Evolutionary conservation across 257 asterid genomes (phyloP).

Genomic region (Sherardia arvensis): DNA sequence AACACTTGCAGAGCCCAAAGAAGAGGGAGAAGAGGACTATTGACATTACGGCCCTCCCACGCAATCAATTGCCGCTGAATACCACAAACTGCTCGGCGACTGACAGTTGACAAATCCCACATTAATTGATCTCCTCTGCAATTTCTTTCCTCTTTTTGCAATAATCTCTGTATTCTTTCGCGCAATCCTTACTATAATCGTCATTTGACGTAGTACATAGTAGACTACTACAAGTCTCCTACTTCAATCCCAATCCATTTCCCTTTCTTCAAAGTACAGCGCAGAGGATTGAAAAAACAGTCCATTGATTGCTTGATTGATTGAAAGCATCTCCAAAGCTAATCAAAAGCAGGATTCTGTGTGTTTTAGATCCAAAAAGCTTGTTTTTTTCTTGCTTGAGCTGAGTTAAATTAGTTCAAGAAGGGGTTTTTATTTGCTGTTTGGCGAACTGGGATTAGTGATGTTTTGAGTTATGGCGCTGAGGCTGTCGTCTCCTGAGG

Average conservation of each 20-base stretch:
- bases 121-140: background rate
- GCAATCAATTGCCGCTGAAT: background rate
- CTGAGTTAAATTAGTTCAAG: background rate
- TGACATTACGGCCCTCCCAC: background rate
- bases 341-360: background rate
- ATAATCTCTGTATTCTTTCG: background rate
- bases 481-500: conserved; percentile 73
- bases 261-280: background rate
- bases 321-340: background rate
- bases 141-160: background rate
- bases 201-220: background rate
- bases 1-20: too few species aligned
- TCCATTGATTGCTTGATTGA: too few species aligned
- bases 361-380: conserved; percentile 15
- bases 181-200: background rate
- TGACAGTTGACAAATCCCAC: background rate
- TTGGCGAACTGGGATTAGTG: background rate
- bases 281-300: background rate
- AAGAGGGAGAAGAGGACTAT: background rate
- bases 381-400: background rate
- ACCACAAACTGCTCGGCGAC: background rate
- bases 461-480: conserved; percentile 60
- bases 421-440: background rate
- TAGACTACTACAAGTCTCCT: background rate
- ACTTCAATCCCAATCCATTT: background rate